Evolutionary conservation across 2,329 filamentous ascomycete genomes (phyloP).

Genomic region (Xylogone sp.): DNA sequence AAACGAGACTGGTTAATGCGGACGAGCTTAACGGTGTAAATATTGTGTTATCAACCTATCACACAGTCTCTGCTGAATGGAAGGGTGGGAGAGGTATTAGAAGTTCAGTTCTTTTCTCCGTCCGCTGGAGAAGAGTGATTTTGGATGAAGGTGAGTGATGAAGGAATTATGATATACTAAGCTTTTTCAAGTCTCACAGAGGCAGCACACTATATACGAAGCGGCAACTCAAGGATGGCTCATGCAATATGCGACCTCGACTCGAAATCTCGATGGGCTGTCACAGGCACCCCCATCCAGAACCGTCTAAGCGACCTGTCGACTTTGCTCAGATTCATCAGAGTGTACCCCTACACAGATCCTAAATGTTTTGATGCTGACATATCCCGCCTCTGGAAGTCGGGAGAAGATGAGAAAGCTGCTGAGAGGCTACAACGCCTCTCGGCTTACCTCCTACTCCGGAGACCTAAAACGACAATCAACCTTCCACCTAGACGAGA

Average conservation of each 20-base stretch:
- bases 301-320: slow-evolving; percentile 40
- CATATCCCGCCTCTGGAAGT: slow-evolving; percentile 33
- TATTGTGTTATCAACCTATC: slow-evolving; percentile 39
- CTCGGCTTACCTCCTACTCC: slow-evolving; percentile 33
- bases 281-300: slow-evolving; percentile 47
- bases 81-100: background rate
- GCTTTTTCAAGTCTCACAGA: too few species aligned
- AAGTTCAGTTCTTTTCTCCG: slow-evolving; percentile 23
- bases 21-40: slow-evolving; percentile 32
- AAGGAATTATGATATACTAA: too few species aligned
- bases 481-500: slow-evolving; percentile 35
- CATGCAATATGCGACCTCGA: slow-evolving; percentile 35
- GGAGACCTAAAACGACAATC: slow-evolving; percentile 35
- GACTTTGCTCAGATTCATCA: slow-evolving; percentile 39
- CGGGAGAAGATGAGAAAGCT: slow-evolving; percentile 31
- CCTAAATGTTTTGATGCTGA: slow-evolving; percentile 32
- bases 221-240: slow-evolving; percentile 23
- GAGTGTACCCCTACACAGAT: slow-evolving; percentile 37
- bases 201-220: slow-evolving; percentile 12
- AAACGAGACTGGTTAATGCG: slow-evolving; percentile 2
- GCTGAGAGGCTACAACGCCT: slow-evolving; percentile 33
- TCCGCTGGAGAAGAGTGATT: slow-evolving; percentile 38
- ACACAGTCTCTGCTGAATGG: slow-evolving; percentile 33
- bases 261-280: slow-evolving; percentile 37
- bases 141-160: slow-evolving; percentile 39